Base-by-base conservation (phyloP, 2,329 filamentous ascomycete genomes). In the Claviceps sp. region DNA sequence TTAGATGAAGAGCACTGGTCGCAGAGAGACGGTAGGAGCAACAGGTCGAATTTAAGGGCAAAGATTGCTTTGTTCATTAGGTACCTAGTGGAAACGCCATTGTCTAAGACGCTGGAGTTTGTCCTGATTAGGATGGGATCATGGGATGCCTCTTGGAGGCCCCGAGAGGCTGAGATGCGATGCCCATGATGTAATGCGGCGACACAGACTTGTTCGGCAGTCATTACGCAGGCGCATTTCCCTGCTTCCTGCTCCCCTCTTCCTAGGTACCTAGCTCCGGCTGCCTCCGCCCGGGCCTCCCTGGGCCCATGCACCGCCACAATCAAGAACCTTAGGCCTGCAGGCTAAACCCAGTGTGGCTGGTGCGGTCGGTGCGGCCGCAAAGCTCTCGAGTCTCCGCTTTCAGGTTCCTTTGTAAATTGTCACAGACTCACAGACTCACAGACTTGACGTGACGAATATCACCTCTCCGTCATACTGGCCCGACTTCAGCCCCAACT, bases 101-200 rank as follows among this genome's bases (percentile, higher is more conserved):
- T 6, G 16, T 18, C 7, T 18, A 9, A 9, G n/a, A 41, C 16
- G 22, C n/a, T 41, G 38, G 47, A 8, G 5, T 30, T 34, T 37
- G 47, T 48, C 40, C 22, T 20, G 48, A 20, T 50, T 43, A 4
- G 42, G 42, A 44, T 26, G 42, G 42, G 42, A 30, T 45, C 24
- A 44, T 26, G 42, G 42, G 42, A 30, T 45, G 43, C 43, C 43
- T 45, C 43, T 9, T 26, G 42, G 3, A 49, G 22, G 26, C 16
- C 18, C 47, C 30, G 30, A 34, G 30, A 34, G 30, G 30, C 42
- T 49, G 9, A 50, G 22, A 45, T 51, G 46, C 13, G 41, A 49
- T 34, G 20, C 26, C 56, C 48, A 62, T 62, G 60, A 62, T 61
- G 60, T 62, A 62, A 62, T 59, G 52, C 24, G 38, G 7, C 20